phyloP scores from a whole-genome alignment of 2,329 filamentous ascomycete species.

The Claviceps humidiphila region DNA sequence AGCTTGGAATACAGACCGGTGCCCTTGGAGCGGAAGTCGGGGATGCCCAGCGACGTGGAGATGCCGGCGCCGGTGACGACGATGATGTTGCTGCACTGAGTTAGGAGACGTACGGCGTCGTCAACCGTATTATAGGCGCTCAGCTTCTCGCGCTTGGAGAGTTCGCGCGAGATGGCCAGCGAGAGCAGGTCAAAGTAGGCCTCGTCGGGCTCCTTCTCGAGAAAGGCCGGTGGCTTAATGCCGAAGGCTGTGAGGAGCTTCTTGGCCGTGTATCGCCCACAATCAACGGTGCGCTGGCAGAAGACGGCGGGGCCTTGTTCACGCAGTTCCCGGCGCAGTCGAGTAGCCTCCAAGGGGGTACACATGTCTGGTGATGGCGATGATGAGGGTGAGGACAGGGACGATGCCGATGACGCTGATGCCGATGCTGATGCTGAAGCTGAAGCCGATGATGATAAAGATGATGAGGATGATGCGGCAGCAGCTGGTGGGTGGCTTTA shows the following conservation, averaged over 20 bases:
- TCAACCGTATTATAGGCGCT: conserved; percentile 70
- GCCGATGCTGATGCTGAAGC: neutral
- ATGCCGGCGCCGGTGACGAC: conserved; percentile 94
- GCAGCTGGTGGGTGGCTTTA: too few species aligned
- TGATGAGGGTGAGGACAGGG: neutral
- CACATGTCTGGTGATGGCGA: conserved; percentile 33
- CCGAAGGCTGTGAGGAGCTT: conserved; percentile 81
- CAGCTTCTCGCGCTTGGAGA: conserved; percentile 71
- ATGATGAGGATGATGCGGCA: neutral
- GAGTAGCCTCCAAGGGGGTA: conserved; percentile 54
- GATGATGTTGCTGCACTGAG: conserved; percentile 68
- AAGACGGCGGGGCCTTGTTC: conserved; percentile 68
- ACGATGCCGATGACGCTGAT: neutral
- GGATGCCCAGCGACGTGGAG: conserved; percentile 90
- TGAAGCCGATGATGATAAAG: neutral
- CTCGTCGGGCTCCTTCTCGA: conserved; percentile 55
- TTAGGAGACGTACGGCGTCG: conserved; percentile 69
- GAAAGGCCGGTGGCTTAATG: conserved; percentile 57
- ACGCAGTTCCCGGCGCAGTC: conserved; percentile 58
- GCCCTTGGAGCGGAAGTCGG: conserved; percentile 89
- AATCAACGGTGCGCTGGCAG: conserved; percentile 56
- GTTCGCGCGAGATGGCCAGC: conserved; percentile 65
- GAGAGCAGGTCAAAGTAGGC: conserved; percentile 63
- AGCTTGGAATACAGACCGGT: conserved; percentile 84
- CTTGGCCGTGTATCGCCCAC: conserved; percentile 58